Percentiles rank a stretch among this genome's conserved stretches.
Conservation (phyloP, 164 flowering plant species). For the Sedum album region DNA sequence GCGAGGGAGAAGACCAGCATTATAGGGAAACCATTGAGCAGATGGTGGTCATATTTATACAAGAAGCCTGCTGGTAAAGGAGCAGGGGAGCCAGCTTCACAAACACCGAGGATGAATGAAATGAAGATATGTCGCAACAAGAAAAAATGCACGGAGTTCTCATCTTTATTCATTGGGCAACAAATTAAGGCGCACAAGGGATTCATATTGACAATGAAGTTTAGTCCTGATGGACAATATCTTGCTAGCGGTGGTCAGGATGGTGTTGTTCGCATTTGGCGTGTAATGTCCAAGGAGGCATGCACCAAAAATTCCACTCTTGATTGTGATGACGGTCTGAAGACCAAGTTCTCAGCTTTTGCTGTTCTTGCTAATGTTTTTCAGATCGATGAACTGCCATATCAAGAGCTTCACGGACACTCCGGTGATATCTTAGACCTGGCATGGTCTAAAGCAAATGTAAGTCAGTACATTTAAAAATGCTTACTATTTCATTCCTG, state of each 20-base stretch:
- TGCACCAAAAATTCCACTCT: constrained; percentile 17
- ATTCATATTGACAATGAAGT: constrained; percentile 67
- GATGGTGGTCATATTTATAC: constrained; percentile 42
- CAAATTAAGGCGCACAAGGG: constrained; percentile 76
- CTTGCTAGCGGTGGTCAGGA: constrained; percentile 89
- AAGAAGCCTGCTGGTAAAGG: constrained; percentile 19
- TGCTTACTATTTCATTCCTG: not conserved
- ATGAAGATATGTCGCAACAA: constrained; percentile 31
- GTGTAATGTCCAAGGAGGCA: constrained; percentile 28
- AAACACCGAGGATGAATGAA: constrained; percentile 14
- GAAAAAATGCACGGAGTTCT: constrained; percentile 51
- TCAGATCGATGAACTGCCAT: constrained; percentile 56
- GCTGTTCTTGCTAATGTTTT: constrained; percentile 55
- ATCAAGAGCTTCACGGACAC: constrained; percentile 71
- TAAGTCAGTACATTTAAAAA: constrained; percentile 22
- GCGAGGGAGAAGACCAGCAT: constrained; percentile 3
- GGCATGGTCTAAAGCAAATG: constrained; percentile 78
- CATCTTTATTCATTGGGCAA: constrained; percentile 46
- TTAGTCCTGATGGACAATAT: constrained; percentile 74
- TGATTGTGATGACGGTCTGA: not conserved
- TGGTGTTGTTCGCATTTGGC: constrained; percentile 80
- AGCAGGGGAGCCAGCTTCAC: constrained; percentile 6
- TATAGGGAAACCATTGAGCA: constrained; percentile 22
- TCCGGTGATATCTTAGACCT: constrained; percentile 55
- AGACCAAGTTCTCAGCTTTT: constrained; percentile 16